A percentile compares a stretch with the other conserved stretches of the same genome.
phyloP scores from a whole-genome alignment of 108 stramenopile genomes.

The Cyclotella kingstonii region DNA sequence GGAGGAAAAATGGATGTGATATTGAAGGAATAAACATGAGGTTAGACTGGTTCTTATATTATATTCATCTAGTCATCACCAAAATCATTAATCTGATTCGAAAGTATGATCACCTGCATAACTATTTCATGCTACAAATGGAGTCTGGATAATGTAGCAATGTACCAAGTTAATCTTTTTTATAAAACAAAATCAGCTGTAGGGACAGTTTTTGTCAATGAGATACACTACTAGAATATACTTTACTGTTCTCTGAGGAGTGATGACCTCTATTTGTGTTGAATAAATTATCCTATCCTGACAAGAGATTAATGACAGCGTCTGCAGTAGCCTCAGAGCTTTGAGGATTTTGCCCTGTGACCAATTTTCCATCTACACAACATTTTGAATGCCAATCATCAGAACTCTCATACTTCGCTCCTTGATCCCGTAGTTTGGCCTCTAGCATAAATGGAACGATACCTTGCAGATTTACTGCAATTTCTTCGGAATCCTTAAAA shows the following conservation, averaged over 20 bases:
- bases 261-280: background rate
- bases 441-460: slow-evolving; percentile 74
- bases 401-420: slow-evolving; percentile 69
- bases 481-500: slow-evolving; percentile 78
- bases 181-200: too few relatives aligned
- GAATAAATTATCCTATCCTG: background rate
- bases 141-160: too few relatives aligned
- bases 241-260: background rate
- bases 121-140: too few relatives aligned
- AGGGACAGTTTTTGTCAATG: too few relatives aligned
- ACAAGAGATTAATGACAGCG: slow-evolving; percentile 41
- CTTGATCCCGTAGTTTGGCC: slow-evolving; percentile 63
- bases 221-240: too few relatives aligned
- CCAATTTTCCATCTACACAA: slow-evolving; percentile 71
- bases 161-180: too few relatives aligned
- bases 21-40: too few relatives aligned
- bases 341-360: slow-evolving; percentile 84
- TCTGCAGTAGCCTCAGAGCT: slow-evolving; percentile 50
- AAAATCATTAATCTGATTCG: too few relatives aligned
- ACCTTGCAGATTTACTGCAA: slow-evolving; percentile 50
- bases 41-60: too few relatives aligned
- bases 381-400: slow-evolving; percentile 71
- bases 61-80: too few relatives aligned
- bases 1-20: too few relatives aligned
- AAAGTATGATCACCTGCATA: too few relatives aligned